Evolutionary conservation across 192 early-diverging fungal species (phyloP).

Genomic region (Coemansia sp.): DNA sequence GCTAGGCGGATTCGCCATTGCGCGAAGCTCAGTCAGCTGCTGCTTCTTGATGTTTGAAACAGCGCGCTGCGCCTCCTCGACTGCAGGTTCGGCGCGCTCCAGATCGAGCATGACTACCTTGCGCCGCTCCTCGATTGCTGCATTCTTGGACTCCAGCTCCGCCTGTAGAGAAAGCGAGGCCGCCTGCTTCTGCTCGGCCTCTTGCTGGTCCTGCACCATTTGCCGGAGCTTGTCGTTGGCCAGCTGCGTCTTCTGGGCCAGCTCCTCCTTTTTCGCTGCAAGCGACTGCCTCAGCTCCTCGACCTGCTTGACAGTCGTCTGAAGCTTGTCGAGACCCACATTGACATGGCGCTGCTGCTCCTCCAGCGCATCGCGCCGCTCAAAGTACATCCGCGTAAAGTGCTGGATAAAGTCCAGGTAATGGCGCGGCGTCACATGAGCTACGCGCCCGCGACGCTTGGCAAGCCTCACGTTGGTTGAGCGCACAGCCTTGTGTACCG

Average conservation of each 20-base stretch:
- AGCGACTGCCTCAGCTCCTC: slow-evolving; percentile 89
- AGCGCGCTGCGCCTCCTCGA: slow-evolving; percentile 89
- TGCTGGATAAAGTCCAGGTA: slow-evolving; percentile 98
- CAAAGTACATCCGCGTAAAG: slow-evolving; percentile 85
- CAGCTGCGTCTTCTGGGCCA: slow-evolving; percentile 84
- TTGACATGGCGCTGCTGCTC: slow-evolving; percentile 99
- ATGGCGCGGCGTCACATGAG: slow-evolving; percentile 96
- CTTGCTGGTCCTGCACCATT: slow-evolving; percentile 94
- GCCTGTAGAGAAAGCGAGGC: slow-evolving; percentile 79
- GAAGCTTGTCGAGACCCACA: slow-evolving; percentile 94
- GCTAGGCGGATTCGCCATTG: slow-evolving; percentile 96
- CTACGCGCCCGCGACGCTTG: slow-evolving; percentile 77
- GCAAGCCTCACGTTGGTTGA: slow-evolving; percentile 83
- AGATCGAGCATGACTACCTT: slow-evolving; percentile 85
- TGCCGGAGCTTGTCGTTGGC: slow-evolving; percentile 95
- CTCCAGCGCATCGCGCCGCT: slow-evolving; percentile 94
- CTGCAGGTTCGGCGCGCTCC: slow-evolving; percentile 96
- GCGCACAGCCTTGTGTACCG: slow-evolving; percentile 88
- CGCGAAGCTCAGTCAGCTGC: slow-evolving; percentile 93
- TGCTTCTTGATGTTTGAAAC: slow-evolving; percentile 96
- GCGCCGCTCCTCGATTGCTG: slow-evolving; percentile 76
- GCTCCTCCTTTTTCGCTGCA: slow-evolving; percentile 80
- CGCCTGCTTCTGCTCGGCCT: slow-evolving; percentile 87
- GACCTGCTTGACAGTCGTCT: slow-evolving; percentile 93
- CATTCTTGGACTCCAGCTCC: slow-evolving; percentile 73